Evolutionary conservation across 1,284 basidiomycete genomes (phyloP).

Genomic region (Ustilago tritici): DNA sequence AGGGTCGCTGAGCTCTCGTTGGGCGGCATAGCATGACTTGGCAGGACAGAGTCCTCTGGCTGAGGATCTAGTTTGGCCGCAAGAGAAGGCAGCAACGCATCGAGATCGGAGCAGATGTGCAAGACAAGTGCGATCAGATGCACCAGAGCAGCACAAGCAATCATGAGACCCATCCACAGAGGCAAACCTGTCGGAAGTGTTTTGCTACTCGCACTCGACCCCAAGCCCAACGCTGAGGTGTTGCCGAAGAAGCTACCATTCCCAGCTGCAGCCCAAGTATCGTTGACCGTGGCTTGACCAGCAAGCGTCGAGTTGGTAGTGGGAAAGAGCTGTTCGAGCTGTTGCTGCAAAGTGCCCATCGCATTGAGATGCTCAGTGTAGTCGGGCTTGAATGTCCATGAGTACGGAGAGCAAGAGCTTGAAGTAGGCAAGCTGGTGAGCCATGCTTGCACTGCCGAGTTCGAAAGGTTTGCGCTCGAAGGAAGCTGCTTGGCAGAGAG

Average conservation of each 20-base stretch:
- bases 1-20: conserved; percentile 23
- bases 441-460: conserved; percentile 12
- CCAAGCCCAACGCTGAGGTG: not conserved
- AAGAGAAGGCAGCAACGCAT: conserved; percentile 17
- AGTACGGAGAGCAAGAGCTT: conserved; percentile 12
- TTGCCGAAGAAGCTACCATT: conserved; percentile 7
- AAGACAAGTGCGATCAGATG: conserved; percentile 22
- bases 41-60: not conserved
- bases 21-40: not conserved
- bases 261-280: not conserved
- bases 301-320: not conserved
- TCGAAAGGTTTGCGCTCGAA: not conserved
- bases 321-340: conserved; percentile 23
- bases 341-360: conserved; percentile 13
- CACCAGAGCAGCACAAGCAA: conserved; percentile 9
- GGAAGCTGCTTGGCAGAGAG: conserved; percentile 1
- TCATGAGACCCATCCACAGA: conserved; percentile 25
- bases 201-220: not conserved
- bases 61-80: not conserved
- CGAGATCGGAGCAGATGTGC: conserved; percentile 25
- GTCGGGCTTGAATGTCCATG: conserved; percentile 26
- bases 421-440: conserved; percentile 8
- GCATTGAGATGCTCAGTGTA: conserved; percentile 20
- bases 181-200: conserved; percentile 14
- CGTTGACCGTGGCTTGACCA: conserved; percentile 1